Evolutionary conservation across 345 rosid genomes (phyloP), one percentile per base, ranked within the genome.

Genomic region (Erysimum cheiranthoides): DNA sequence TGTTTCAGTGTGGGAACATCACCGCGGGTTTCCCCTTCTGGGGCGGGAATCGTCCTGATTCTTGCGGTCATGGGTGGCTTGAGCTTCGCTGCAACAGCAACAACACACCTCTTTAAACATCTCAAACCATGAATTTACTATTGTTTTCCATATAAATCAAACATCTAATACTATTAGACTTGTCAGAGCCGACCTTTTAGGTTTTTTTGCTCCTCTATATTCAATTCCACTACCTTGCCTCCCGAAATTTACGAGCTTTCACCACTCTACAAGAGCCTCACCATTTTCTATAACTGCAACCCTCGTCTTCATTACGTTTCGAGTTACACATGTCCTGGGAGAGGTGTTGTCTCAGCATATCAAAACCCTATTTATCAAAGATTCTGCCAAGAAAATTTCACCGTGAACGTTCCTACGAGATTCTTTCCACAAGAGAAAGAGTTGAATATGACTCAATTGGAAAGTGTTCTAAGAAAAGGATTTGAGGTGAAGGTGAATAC

Each of bases 401-500:
- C 2, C 0, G 11, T 80, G 8, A 35, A 18, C 1, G 64, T 80
- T 42, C 59, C 59, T 32, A 0, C 0, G 7, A 11, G 16, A 3
- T 16, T 12, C 1, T 2, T 21, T 8, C 8, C 30, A 10, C 2
- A 39, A 0, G 4, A 35, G 7, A 11, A 8, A 8, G 8, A 3
- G 0, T 1, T 13, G 27, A 25, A 34, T 38, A 0, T 21, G 0
- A 14, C 17, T 1, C 30, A 0, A 8, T 6, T 52, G 36, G 67
- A 57, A 77, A 4, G 5, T 43, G 54, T 17, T 14, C 10, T 71
- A 35, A 9, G 8, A 32, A 0, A 8, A 59, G 84, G 79, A n/a
- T 60, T 84, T 43, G 70, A 78, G 47, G 74, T 80, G 18, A 43
- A 9, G 35, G 71, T 78, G 82, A 79, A 51, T 39, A 3, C 40